phyloP scores from a whole-genome alignment of 176 grass and related monocot genomes.

The Carex kokanica region DNA sequence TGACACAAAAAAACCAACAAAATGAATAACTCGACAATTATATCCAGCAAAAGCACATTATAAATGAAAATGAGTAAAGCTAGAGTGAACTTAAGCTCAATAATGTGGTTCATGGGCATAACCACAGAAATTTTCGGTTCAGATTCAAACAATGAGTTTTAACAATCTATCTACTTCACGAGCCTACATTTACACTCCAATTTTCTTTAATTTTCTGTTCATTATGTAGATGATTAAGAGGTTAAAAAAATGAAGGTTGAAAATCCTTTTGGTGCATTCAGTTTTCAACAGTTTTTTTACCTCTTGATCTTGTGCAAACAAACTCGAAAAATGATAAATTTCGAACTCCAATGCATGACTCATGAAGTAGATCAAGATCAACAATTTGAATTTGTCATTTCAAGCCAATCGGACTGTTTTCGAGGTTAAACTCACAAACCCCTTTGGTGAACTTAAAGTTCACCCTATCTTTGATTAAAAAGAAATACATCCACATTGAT shows the following conservation, averaged over 20 bases:
- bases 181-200: background rate
- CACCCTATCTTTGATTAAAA: background rate
- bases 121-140: background rate
- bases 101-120: background rate
- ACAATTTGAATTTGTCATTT: background rate
- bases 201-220: background rate
- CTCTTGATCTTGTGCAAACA: background rate
- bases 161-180: background rate
- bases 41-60: background rate
- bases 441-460: background rate
- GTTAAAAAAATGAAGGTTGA: background rate
- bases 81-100: slow-evolving; percentile 1
- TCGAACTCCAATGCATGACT: background rate
- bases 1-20: slow-evolving; percentile 21
- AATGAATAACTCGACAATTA: slow-evolving; percentile 20
- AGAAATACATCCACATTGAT: background rate
- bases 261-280: background rate
- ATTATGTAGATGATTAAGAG: background rate
- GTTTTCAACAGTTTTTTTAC: background rate
- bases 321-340: background rate
- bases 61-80: background rate
- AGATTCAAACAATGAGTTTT: background rate
- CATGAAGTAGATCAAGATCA: background rate
- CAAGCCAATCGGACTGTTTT: background rate
- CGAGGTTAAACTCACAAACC: background rate